These are phyloP conservation scores for Phylloporus sp. DNA, from an alignment of 768 basidiomycete species.

Conservation along the genomic window DNA sequence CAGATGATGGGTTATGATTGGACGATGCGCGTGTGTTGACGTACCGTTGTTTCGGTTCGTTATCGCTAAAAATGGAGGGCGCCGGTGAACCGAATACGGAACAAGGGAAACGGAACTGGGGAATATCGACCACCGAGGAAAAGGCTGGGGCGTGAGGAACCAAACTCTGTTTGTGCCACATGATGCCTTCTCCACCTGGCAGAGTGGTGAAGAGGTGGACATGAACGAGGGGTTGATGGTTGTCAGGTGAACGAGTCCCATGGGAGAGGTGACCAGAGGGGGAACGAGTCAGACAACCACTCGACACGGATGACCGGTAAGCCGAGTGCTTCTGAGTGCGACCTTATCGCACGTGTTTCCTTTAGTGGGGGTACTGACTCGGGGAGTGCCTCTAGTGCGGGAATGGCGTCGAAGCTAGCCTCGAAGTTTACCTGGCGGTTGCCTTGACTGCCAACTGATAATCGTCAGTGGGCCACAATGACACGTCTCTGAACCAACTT, in stretches of 20 bases:
- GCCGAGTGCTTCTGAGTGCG: background rate
- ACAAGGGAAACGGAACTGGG: background rate
- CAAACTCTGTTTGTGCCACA: background rate
- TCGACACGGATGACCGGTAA: background rate
- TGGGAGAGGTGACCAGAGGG: background rate
- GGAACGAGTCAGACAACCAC: background rate
- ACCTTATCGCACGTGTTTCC: background rate
- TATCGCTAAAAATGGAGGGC: slow-evolving; percentile 1
- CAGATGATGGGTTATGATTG: background rate
- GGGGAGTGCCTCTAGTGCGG: background rate
- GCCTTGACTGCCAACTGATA: background rate
- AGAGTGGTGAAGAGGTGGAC: background rate
- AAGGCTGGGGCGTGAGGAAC: background rate
- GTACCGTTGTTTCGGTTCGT: slow-evolving; percentile 25
- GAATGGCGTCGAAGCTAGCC: background rate
- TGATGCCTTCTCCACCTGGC: background rate
- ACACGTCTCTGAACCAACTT: background rate
- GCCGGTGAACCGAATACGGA: background rate
- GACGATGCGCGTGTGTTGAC: slow-evolving; percentile 1
- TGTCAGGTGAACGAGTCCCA: slow-evolving; percentile 13
- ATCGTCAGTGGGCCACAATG: background rate
- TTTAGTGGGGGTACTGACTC: background rate
- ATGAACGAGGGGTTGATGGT: slow-evolving; percentile 15
- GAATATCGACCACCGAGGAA: slow-evolving; percentile 4
- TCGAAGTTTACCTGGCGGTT: background rate